Conservation (phyloP, 805 yeast genomes). For the Lipomyces anomalus region DNA sequence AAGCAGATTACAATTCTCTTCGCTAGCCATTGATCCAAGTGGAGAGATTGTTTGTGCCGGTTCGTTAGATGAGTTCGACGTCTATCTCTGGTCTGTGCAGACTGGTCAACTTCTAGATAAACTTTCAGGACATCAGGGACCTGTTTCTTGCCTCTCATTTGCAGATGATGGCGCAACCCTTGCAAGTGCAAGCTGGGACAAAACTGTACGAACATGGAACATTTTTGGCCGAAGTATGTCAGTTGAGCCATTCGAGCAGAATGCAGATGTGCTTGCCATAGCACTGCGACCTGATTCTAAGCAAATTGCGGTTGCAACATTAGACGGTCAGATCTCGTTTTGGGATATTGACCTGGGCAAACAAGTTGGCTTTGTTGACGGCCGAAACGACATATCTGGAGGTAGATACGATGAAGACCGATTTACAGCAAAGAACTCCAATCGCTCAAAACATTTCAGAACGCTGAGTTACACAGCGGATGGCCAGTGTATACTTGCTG, state of each 20-base stretch:
- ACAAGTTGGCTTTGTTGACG: conserved; percentile 79
- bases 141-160: conserved; percentile 80
- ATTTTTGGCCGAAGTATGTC: conserved; percentile 80
- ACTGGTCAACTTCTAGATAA: conserved; percentile 86
- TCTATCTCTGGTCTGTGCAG: conserved; percentile 96
- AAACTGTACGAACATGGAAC: conserved; percentile 88
- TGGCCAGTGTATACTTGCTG: conserved; percentile 82
- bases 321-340: conserved; percentile 79
- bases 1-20: conserved; percentile 76
- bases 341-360: conserved; percentile 80
- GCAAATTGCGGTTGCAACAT: conserved; percentile 77
- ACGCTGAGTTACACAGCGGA: conserved; percentile 82
- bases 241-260: conserved; percentile 85
- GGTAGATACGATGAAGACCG: conserved; percentile 82
- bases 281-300: conserved; percentile 91
- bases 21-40: conserved; percentile 91
- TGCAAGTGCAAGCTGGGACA: conserved; percentile 96
- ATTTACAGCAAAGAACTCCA: conserved; percentile 71
- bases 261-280: conserved; percentile 75
- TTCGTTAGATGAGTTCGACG: conserved; percentile 79
- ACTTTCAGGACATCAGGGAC: conserved; percentile 91
- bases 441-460: conserved; percentile 77
- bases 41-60: conserved; percentile 97
- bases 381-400: conserved; percentile 74
- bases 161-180: conserved; percentile 70